Conservation (phyloP, 2,329 filamentous ascomycete species). For the Blastomyces parvus region DNA sequence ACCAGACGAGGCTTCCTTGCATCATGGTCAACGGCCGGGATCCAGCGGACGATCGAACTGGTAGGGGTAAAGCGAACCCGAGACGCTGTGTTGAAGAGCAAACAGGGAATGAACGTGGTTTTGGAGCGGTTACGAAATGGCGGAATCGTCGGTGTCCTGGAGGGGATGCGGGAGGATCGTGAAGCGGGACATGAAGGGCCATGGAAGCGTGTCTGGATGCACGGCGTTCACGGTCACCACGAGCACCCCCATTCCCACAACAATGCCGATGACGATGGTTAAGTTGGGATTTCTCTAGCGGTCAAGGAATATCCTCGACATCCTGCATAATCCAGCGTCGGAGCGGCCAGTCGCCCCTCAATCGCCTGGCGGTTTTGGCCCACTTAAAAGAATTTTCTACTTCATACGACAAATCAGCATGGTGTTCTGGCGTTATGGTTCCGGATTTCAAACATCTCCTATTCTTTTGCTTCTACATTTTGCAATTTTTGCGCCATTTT, state of each 20-base stretch:
- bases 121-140: constrained; percentile 54
- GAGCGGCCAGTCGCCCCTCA: background rate
- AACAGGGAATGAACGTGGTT: constrained; percentile 58
- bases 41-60: constrained; percentile 55
- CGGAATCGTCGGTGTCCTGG: constrained; percentile 59
- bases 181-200: constrained; percentile 34
- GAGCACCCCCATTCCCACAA: constrained; percentile 7
- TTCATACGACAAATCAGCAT: constrained; percentile 1
- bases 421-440: constrained; percentile 8
- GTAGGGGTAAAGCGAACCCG: constrained; percentile 53
- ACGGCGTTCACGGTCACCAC: constrained; percentile 21
- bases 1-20: constrained; percentile 49
- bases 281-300: background rate
- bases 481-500: background rate
- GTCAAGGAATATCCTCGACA: background rate
- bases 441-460: constrained; percentile 6
- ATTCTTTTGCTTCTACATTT: background rate
- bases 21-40: constrained; percentile 49
- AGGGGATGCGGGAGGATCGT: constrained; percentile 57
- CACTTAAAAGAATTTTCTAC: background rate
- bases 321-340: background rate
- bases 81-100: constrained; percentile 52
- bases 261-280: constrained; percentile 9
- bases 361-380: background rate
- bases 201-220: constrained; percentile 36